These are phyloP conservation scores for Scutellaria minor DNA, from an alignment of 257 asterid species.

Conservation along the genomic window DNA sequence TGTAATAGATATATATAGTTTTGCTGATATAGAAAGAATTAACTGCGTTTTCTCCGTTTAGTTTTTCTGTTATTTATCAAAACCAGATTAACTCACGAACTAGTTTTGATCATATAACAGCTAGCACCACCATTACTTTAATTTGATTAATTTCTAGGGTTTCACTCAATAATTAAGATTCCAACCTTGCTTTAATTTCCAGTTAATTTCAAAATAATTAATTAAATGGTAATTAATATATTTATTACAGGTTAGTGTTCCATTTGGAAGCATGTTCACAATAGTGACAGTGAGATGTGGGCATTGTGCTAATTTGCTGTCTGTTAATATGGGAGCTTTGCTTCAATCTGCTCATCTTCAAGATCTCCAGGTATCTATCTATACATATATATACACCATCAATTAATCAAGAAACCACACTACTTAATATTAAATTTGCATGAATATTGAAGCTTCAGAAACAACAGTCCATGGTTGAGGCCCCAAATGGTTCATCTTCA, in stretches of 20 bases:
- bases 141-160: conserved; percentile 29
- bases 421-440: not conserved
- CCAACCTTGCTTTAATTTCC: too few species aligned
- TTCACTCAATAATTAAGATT: not conserved
- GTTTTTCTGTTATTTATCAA: too few species aligned
- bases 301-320: conserved; percentile 82
- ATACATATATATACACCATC: too few species aligned
- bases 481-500: conserved; percentile 60
- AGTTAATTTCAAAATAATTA: too few species aligned
- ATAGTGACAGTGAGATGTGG: conserved; percentile 95
- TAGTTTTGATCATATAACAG: too few species aligned
- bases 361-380: conserved; percentile 67
- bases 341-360: conserved; percentile 72
- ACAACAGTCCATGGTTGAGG: conserved; percentile 48
- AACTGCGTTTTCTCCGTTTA: too few species aligned
- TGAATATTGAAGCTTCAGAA: conserved; percentile 52
- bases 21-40: too few species aligned
- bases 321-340: conserved; percentile 76
- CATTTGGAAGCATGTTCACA: conserved; percentile 71
- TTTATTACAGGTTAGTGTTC: conserved; percentile 76
- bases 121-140: not conserved
- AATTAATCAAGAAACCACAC: too few species aligned
- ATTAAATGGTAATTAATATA: not conserved
- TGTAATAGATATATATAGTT: too few species aligned
- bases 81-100: not conserved